Base-by-base conservation (phyloP, 306 rosid species). In the Amphicarpaea edgeworthii region DNA sequence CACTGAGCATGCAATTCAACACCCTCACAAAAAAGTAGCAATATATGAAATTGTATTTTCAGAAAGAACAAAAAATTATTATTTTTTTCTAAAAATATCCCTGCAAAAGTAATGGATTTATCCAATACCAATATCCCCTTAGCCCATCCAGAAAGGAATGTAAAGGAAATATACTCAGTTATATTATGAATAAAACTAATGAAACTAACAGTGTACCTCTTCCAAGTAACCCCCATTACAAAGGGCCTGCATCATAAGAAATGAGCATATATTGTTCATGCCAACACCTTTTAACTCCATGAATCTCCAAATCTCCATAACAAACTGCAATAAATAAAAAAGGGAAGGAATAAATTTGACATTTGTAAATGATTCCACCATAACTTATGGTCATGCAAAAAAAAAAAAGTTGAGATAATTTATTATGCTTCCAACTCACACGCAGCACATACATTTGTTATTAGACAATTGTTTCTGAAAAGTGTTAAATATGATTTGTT, bases 241-340 rank as follows among this genome's bases (percentile, higher is more conserved):
- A 43, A 93, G 91, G 71, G 98, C 80, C 54, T 57, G 79, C 24
- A 85, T 53, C 85, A 93, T 88, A 67, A 86, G 87, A 82, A 72
- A 51, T 68, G 85, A 86, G 80, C 96, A 87, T 9, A 0, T 58
- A 64, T 69, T 38, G 60, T 91, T 73, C 72, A 88, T 71, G 47
- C 82, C 70, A 77, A 91, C 79, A 51, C 86, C 84, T 62, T 81
- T 86, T 73, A 58, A 85, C 64, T 85, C 86, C 98, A 93, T 90
- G 73, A 91, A 72, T 65, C 80, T 85, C 96, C 93, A 91, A 59
- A 86, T 87, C 82, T 93, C 91, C 93, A 93, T 83, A 70, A 79
- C 96, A 90, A 93, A 91, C 98, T 93, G 86, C 89, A 75, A 5
- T 62, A 42, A 55, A 32, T 69, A 23, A 62, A 73, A n/a, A 43